Conservation (phyloP, 495 filamentous ascomycete species). For the Pseudomonodictys pantanalensis region DNA sequence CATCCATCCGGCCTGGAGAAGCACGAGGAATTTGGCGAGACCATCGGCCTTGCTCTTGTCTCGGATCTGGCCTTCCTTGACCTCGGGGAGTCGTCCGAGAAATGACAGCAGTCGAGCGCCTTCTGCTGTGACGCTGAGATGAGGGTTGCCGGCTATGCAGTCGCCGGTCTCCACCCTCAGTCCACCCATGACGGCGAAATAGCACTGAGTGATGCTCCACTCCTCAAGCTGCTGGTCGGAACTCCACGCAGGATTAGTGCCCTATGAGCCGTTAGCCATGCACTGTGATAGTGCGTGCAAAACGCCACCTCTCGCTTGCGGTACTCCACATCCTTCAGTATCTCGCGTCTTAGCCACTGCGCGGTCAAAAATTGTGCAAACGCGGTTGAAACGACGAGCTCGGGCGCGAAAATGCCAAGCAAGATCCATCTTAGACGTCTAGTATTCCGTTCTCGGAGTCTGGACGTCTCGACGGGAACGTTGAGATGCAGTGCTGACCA, state of each 20-base stretch:
- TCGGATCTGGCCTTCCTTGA: constrained; percentile 6
- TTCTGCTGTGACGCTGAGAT: constrained; percentile 16
- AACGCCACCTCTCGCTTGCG: constrained; percentile 11
- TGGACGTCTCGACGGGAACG: constrained; percentile 11
- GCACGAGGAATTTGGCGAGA: constrained; percentile 13
- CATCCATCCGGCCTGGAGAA: constrained; percentile 25
- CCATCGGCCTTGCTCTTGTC: constrained; percentile 25
- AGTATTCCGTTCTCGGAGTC: constrained; percentile 7
- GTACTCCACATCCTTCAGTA: constrained; percentile 4
- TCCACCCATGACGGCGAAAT: constrained; percentile 22
- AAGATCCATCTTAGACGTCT: constrained; percentile 16
- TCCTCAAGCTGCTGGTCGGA: constrained; percentile 13
- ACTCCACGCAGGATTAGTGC: neutral
- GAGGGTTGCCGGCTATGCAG: constrained; percentile 2
- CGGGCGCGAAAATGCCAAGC: constrained; percentile 21
- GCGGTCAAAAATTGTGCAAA: constrained; percentile 18
- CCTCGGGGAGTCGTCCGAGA: constrained; percentile 12
- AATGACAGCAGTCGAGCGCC: constrained; percentile 17
- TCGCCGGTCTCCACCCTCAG: constrained; percentile 13
- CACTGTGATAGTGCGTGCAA: too few species aligned
- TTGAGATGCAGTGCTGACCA: constrained; percentile 20
- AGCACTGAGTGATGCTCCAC: constrained; percentile 12
- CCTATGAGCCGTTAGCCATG: too few species aligned
- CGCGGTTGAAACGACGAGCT: constrained; percentile 20
- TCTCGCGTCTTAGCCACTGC: constrained; percentile 18